phyloP scores from a whole-genome alignment of 2,329 filamentous ascomycete genomes.

The Thelonectria olida region DNA sequence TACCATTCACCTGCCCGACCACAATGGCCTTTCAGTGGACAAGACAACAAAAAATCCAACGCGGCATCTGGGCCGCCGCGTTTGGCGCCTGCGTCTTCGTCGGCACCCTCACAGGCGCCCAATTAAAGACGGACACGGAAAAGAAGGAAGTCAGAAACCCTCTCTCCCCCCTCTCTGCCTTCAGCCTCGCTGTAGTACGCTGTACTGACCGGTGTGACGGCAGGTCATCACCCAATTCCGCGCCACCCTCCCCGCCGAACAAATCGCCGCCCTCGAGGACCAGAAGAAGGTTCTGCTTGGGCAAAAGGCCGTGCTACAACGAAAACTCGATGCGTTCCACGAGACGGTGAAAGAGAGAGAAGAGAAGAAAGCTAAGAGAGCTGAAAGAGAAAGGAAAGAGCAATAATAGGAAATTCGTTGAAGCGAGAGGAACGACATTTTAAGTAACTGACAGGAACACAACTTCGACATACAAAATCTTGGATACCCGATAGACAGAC shows the following conservation, averaged over 20 bases:
- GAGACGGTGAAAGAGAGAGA: conserved; percentile 51
- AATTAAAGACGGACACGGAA: conserved; percentile 58
- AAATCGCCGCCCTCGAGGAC: conserved; percentile 55
- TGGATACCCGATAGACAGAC: conserved; percentile 31
- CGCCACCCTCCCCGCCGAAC: conserved; percentile 51
- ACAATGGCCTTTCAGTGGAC: conserved; percentile 40
- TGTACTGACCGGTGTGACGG: background rate
- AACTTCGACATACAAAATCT: background rate
- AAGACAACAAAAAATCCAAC: conserved; percentile 45
- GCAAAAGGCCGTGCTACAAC: conserved; percentile 51
- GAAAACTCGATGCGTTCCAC: conserved; percentile 52
- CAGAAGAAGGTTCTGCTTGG: conserved; percentile 51
- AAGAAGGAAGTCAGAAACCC: conserved; percentile 50
- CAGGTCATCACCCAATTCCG: conserved; percentile 50
- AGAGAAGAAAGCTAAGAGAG: conserved; percentile 37
- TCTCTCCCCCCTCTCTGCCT: background rate
- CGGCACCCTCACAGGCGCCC: conserved; percentile 59
- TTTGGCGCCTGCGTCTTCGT: conserved; percentile 58
- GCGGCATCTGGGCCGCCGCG: conserved; percentile 52
- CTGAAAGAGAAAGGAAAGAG: conserved; percentile 15
- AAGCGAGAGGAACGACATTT: background rate
- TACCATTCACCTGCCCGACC: background rate
- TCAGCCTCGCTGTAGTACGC: background rate
- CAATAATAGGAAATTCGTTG: background rate
- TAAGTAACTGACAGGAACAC: background rate